phyloP scores from a whole-genome alignment of 257 asterid species.

The Solanum gracilifrons region DNA sequence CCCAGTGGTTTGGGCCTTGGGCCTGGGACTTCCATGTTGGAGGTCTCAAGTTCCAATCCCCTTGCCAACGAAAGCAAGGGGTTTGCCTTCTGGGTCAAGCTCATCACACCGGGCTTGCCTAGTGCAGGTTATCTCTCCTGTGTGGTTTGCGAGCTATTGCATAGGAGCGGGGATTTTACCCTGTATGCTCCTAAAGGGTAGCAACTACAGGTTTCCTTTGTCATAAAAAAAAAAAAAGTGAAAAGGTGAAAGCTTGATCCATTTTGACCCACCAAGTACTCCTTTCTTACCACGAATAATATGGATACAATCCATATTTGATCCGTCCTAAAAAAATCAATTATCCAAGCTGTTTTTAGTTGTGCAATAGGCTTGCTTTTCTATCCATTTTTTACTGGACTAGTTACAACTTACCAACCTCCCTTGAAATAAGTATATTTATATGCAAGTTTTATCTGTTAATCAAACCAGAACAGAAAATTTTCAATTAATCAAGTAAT shows the following conservation, averaged over 20 bases:
- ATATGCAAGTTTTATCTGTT: background rate
- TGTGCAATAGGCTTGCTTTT: background rate
- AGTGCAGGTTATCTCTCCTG: too few relatives aligned
- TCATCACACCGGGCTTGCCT: too few relatives aligned
- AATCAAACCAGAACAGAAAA: background rate
- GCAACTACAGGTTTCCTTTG: accelerated
- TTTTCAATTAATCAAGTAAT: background rate
- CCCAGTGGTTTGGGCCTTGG: too few relatives aligned
- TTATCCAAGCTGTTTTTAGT: background rate
- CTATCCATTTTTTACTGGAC: background rate
- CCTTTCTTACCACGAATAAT: background rate
- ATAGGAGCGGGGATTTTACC: too few relatives aligned
- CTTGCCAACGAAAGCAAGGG: too few relatives aligned
- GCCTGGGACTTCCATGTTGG: too few relatives aligned
- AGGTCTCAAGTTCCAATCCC: too few relatives aligned
- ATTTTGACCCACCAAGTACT: background rate
- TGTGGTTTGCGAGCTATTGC: too few relatives aligned
- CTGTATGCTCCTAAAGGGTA: too few relatives aligned
- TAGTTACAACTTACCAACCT: background rate
- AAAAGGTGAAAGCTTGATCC: background rate
- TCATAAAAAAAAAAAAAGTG: background rate
- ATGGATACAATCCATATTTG: background rate
- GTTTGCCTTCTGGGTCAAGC: too few relatives aligned
- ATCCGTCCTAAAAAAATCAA: background rate
- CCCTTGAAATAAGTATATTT: background rate